A percentile compares a stretch with the other conserved stretches of the same genome.
Conservation (phyloP, 2,329 filamentous ascomycete genomes). For the Scedosporium aurantiacum region DNA sequence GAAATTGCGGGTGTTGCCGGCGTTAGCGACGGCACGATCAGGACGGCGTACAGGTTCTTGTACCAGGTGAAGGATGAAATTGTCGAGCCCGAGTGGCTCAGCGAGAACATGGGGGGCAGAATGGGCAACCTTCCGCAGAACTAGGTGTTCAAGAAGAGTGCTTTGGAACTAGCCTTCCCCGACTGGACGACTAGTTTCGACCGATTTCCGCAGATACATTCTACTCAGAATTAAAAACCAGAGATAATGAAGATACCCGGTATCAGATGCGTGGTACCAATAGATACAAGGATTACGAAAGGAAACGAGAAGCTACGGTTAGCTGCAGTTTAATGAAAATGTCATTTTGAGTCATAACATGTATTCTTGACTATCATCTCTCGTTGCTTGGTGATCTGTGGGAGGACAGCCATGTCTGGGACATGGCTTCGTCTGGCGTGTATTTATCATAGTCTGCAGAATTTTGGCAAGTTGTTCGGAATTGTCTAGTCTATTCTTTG, state of each 20-base stretch:
- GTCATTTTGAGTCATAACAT: neutral
- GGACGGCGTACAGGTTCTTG: slow-evolving; percentile 85
- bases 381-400: too few relatives aligned
- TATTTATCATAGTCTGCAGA: too few relatives aligned
- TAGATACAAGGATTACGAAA: neutral
- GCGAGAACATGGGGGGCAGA: slow-evolving; percentile 53
- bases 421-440: too few relatives aligned
- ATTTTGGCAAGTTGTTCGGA: too few relatives aligned
- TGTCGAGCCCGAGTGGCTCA: slow-evolving; percentile 65
- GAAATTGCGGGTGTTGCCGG: slow-evolving; percentile 76
- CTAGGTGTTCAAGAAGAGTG: neutral
- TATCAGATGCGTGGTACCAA: neutral
- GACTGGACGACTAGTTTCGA: too few relatives aligned
- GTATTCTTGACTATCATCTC: too few relatives aligned
- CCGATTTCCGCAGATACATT: too few relatives aligned
- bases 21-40: slow-evolving; percentile 94
- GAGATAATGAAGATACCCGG: neutral
- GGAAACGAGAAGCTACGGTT: neutral
- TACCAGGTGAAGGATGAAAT: slow-evolving; percentile 64
- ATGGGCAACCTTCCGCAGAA: slow-evolving; percentile 55
- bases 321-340: neutral
- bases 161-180: neutral
- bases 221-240: neutral
- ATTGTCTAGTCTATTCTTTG: too few relatives aligned
- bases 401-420: too few relatives aligned